A percentile compares a stretch with the other conserved stretches of the same genome.
Conservation (phyloP, 2,329 filamentous ascomycete species). For the Lecanosticta acicola region DNA sequence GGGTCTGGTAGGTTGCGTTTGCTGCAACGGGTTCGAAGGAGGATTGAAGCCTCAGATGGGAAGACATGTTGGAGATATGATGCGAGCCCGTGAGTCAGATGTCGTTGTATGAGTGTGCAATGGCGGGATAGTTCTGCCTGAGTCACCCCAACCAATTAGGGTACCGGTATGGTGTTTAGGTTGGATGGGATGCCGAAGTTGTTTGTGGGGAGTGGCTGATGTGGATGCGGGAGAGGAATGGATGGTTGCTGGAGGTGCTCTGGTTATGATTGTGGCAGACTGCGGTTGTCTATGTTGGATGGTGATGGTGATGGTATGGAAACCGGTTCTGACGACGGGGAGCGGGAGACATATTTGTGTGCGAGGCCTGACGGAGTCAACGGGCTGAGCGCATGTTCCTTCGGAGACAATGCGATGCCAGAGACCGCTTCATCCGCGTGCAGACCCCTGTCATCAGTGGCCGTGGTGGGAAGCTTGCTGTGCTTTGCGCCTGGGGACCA, state of each 20-base stretch:
- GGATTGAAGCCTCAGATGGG: conserved; percentile 44
- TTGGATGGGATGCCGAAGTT: conserved; percentile 14
- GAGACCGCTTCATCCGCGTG: background rate
- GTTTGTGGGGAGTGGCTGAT: conserved; percentile 1
- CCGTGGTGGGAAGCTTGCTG: no score
- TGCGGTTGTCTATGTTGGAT: conserved; percentile 1
- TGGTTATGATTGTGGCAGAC: no score
- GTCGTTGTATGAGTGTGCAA: conserved; percentile 16
- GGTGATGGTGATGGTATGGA: background rate
- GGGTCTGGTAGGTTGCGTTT: conserved; percentile 41
- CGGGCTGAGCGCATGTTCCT: background rate
- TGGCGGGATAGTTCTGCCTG: conserved; percentile 21
- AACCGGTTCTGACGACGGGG: conserved; percentile 7
- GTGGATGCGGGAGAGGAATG: no score
- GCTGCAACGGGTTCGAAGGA: conserved; percentile 43
- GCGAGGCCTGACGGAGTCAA: background rate
- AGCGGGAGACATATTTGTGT: conserved; percentile 11
- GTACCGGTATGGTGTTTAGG: conserved; percentile 13
- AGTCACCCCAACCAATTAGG: conserved; percentile 20
- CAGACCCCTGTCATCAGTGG: no score
- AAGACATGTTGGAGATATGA: conserved; percentile 40
- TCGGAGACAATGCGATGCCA: background rate
- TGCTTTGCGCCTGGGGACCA: no score
- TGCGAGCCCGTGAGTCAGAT: conserved; percentile 17
- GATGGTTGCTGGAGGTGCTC: no score